Evolutionary conservation across 2,329 filamentous ascomycete genomes (phyloP), one percentile per base, ranked within the genome.

Genomic region (Myriosclerotinia scirpicola): DNA sequence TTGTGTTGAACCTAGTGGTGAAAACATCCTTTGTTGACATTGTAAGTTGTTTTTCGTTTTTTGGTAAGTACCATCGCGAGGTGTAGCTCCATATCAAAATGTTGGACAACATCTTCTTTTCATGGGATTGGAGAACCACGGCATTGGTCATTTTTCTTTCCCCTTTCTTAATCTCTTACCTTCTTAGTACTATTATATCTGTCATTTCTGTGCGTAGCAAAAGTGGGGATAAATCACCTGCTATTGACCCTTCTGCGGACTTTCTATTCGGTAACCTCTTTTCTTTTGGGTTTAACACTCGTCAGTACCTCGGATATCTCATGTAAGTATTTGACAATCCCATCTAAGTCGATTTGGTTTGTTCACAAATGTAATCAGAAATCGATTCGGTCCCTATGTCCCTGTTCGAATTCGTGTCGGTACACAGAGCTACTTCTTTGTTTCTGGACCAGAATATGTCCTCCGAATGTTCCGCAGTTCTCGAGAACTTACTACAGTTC

Each of bases 181-280:
- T 67, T 1, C 50, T 68, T 40, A 70, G 66, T 5, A 64, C 65
- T 9, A 9, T 68, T n/a, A 40, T 22, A 34, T 70, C 67, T 8
- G 52, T 9, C 17, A 30, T 65, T 17, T 22, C 60, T 12, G 42
- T 70, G 17, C n/a, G 15, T 26, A 44, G 54, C n/a, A 67, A 58
- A 52, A 44, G 64, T 11, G 42, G 65, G 34, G 44, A 34, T 12
- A 70, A 67, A 61, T 42, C 48, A 14, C 69, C 69, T 5, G 70
- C 71, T 2, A 68, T 70, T n/a, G 58, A 67, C 11, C 71, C 71
- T 1, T 72, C 71, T 11, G 40, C 61, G 1, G 50, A 70, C 17
- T 71, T 71, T 15, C 54, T 67, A 7, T 55, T 72, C 15, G 71
- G 70, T 5, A 71, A 73, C 34, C 40, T 72, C 6, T 26, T 71